Base-by-base conservation (phyloP, 345 rosid species). In the Salix viminalis region DNA sequence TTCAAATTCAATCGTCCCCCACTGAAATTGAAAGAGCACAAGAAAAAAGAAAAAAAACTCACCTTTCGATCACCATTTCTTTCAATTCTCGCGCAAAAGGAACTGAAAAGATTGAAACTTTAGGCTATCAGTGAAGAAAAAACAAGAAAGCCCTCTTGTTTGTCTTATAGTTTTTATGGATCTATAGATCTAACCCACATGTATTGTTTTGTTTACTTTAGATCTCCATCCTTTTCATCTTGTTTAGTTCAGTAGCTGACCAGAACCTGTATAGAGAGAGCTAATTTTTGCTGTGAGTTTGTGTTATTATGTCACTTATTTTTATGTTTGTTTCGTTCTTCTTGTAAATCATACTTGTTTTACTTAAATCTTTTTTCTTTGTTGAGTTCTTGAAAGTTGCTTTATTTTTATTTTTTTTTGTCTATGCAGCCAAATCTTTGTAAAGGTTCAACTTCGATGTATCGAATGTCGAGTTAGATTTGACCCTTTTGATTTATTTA, bases 151-250 rank as follows among this genome's bases (percentile, higher is more conserved):
- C 26, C 30, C 64, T 37, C 28, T 34, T 61, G 10, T 16, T 83
- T 19, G 6, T 23, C 1, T 28, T 41, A 34, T 37, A 42, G 67
- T 66, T 69, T 81, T 73, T 81, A 80, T 83, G 86, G 88, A 90
- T 90, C 87, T 81, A 32, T 80, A 77, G 93, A 87, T 88, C 89
- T 84, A 80, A 80, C 79, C 79, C 84, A 73, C 83, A 82, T 82
- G 87, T 87, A 78, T 79, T 82, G 80, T 70, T 80, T 75, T 79
- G 78, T 88, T 80, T 84, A 85, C 61, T 85, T 86, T 72, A 87
- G 89, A 88, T 88, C 92, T 83, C 87, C 87, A 65, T 86, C 84
- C 75, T 75, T 79, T 77, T 82, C 87, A 28, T 68, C 79, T 76
- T 67, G 52, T 73, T 14, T 79, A 56, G 24, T 84, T 82, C 83